These are phyloP conservation scores for Rhododendron henanense DNA, from an alignment of 148 eudicot species.

Conservation along the genomic window DNA sequence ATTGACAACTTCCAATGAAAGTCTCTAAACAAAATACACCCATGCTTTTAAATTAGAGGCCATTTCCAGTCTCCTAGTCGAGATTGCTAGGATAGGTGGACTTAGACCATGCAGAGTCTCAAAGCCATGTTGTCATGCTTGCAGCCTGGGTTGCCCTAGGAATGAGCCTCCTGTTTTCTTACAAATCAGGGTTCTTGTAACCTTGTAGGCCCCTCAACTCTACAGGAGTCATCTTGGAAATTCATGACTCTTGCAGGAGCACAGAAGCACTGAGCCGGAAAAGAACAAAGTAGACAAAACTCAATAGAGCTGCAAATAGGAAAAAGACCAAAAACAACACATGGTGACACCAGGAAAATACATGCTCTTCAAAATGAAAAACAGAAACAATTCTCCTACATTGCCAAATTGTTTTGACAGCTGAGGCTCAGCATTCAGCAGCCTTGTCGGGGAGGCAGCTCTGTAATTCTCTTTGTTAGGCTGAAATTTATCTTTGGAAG, in stretches of 20 bases:
- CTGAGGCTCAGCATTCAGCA: conserved; percentile 36
- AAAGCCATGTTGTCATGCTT: not conserved
- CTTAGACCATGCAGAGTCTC: not conserved
- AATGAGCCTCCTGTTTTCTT: not conserved
- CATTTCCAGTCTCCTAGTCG: not conserved
- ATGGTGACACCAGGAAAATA: not conserved
- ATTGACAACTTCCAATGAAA: not conserved
- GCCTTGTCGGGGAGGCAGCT: conserved; percentile 33
- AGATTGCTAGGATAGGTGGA: not conserved
- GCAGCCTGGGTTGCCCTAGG: not conserved
- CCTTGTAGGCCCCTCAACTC: not conserved
- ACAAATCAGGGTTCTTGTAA: not conserved
- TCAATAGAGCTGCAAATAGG: not conserved
- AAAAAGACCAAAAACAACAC: conserved; percentile 4
- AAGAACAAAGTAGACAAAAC: not conserved
- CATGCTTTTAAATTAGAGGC: not conserved
- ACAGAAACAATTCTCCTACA: conserved; percentile 37
- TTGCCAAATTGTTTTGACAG: conserved; percentile 55
- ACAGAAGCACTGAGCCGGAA: not conserved
- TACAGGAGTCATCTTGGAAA: not conserved
- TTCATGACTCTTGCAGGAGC: not conserved
- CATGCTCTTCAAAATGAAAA: not conserved
- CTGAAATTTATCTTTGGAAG: conserved; percentile 21
- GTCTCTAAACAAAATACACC: not conserved
- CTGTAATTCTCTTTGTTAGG: conserved; percentile 29